These are phyloP conservation scores for Talaromyces wortmannii DNA, from an alignment of 495 filamentous ascomycete species.

Conservation along the genomic window DNA sequence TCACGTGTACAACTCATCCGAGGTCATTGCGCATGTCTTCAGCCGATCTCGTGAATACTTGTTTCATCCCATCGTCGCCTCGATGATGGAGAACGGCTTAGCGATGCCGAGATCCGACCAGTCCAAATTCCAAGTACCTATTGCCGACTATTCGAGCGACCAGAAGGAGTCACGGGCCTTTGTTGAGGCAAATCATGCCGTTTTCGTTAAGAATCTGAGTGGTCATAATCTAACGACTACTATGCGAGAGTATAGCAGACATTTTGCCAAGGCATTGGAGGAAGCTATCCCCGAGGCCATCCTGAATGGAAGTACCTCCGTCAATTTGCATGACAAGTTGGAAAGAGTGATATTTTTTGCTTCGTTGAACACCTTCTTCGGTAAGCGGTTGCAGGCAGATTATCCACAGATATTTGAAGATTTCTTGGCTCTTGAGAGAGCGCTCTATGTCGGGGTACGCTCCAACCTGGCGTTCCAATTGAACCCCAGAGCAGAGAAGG, in stretches of 20 bases:
- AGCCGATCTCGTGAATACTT: constrained; percentile 1
- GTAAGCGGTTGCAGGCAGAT: neutral
- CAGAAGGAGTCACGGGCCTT: constrained; percentile 2
- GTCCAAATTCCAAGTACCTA: constrained; percentile 2
- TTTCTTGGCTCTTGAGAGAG: constrained; percentile 1
- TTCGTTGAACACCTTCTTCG: constrained; percentile 4
- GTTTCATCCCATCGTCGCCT: constrained; percentile 3
- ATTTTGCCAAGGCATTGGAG: neutral
- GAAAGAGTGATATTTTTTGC: constrained; percentile 3
- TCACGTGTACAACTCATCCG: constrained; percentile 5
- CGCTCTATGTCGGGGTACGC: constrained; percentile 4
- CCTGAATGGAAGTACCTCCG: neutral
- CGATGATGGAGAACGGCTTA: constrained; percentile 6
- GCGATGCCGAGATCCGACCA: neutral
- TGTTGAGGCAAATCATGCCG: neutral
- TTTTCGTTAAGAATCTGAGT: constrained; percentile 2
- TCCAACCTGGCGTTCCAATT: constrained; percentile 1
- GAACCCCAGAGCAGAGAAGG: neutral
- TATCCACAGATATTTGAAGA: constrained; percentile 5
- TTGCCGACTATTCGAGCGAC: neutral
- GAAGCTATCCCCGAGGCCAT: neutral
- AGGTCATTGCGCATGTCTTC: constrained; percentile 1
- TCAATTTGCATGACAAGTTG: neutral
- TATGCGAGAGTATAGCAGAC: neutral
- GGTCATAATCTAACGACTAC: neutral